Conservation (phyloP, 169 alveolate genomes). For the Eimeria sp. region DNA sequence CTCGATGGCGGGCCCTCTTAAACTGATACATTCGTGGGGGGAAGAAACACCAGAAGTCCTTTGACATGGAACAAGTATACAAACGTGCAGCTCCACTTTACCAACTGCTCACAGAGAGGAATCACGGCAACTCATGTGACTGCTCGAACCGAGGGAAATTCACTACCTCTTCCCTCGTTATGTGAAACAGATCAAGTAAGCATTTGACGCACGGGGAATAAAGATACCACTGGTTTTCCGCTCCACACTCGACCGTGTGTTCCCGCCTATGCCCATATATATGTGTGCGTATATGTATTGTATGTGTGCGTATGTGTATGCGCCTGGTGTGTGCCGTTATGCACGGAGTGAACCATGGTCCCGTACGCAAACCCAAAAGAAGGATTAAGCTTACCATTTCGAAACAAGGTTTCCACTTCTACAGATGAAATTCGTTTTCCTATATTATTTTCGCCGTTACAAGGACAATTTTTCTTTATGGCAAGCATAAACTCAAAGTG, state of each 20-base stretch:
- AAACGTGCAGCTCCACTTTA: neutral
- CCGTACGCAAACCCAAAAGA: neutral
- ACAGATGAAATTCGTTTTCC: neutral
- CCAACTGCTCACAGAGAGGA: neutral
- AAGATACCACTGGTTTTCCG: neutral
- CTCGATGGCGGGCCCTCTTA: neutral
- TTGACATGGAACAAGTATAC: neutral
- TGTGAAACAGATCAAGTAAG: neutral
- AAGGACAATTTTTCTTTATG: neutral
- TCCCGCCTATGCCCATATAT: neutral
- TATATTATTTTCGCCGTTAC: neutral
- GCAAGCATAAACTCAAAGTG: neutral
- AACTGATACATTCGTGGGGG: neutral
- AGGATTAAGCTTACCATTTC: neutral
- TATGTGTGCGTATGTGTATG: neutral
- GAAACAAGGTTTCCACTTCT: neutral
- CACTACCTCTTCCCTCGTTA: neutral
- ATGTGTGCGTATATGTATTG: neutral
- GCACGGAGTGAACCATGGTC: neutral
- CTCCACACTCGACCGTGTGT: neutral
- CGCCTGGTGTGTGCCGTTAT: neutral
- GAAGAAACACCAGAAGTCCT: too few relatives aligned
- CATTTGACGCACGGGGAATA: neutral
- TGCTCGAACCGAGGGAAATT: neutral
- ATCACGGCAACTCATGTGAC: neutral